These are phyloP conservation scores for Vararia minispora DNA, from an alignment of 768 basidiomycete species.

Conservation along the genomic window DNA sequence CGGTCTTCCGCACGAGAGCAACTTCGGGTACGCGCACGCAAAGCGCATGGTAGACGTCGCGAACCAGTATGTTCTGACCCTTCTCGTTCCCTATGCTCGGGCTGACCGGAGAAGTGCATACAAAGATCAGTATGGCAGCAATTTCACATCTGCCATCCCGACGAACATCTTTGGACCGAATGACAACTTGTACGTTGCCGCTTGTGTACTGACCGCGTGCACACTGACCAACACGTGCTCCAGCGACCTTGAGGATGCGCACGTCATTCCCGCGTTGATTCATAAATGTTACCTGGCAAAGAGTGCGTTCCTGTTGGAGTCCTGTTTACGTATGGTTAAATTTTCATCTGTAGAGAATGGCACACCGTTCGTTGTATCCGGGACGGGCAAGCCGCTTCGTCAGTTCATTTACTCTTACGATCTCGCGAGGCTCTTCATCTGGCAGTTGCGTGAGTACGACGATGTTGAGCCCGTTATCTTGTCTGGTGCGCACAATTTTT, in stretches of 20 bases:
- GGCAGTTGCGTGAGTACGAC: constrained; percentile 84
- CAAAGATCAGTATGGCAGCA: constrained; percentile 89
- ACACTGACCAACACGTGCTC: neutral
- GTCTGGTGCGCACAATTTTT: constrained; percentile 42
- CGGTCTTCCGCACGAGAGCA: constrained; percentile 87
- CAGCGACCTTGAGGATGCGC: constrained; percentile 81
- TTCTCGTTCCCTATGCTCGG: neutral
- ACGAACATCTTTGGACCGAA: constrained; percentile 95
- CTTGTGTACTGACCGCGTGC: neutral
- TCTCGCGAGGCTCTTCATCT: constrained; percentile 91
- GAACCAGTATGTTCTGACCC: constrained; percentile 57
- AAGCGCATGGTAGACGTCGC: constrained; percentile 94
- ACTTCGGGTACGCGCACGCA: constrained; percentile 95
- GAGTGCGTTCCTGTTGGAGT: constrained; percentile 33
- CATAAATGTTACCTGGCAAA: constrained; percentile 92
- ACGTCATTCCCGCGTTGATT: constrained; percentile 90
- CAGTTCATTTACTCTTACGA: constrained; percentile 98
- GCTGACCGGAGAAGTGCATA: constrained; percentile 55
- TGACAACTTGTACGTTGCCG: constrained; percentile 71
- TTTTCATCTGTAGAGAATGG: constrained; percentile 44
- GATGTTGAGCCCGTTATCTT: constrained; percentile 90
- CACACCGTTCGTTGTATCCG: constrained; percentile 79
- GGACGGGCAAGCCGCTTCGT: constrained; percentile 87
- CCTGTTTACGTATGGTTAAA: constrained; percentile 2
- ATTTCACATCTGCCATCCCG: constrained; percentile 94